phyloP scores from a whole-genome alignment of 768 basidiomycete genomes.

The Cystoderma amianthinum region DNA sequence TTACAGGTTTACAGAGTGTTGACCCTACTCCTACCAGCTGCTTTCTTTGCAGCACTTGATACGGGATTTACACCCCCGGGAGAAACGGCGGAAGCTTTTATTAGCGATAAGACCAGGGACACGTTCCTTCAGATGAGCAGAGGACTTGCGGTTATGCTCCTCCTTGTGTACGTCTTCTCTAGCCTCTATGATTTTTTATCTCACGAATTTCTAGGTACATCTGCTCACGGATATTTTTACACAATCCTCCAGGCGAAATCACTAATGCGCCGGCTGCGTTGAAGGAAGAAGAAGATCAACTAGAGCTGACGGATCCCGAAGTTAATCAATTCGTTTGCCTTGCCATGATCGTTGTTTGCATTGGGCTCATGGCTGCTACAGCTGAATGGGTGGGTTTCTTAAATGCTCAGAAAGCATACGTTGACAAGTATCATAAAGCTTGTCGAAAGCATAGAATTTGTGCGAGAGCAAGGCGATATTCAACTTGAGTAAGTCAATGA shows the following conservation, averaged over 20 bases:
- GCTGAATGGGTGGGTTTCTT: conserved; percentile 55
- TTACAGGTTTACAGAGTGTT: conserved; percentile 40
- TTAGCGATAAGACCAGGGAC: conserved; percentile 36
- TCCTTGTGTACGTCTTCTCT: conserved; percentile 40
- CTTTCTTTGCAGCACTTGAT: conserved; percentile 58
- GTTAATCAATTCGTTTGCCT: conserved; percentile 62
- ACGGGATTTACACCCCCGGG: conserved; percentile 16
- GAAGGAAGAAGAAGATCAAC: conserved; percentile 26
- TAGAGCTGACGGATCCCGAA: conserved; percentile 38
- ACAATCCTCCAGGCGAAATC: conserved; percentile 60
- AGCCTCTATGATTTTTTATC: not conserved
- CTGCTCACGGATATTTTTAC: conserved; percentile 59
- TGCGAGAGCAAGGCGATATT: conserved; percentile 36
- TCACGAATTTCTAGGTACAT: conserved; percentile 40
- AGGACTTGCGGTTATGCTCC: conserved; percentile 56
- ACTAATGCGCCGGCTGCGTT: conserved; percentile 39
- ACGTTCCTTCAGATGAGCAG: conserved; percentile 57
- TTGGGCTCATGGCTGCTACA: conserved; percentile 60
- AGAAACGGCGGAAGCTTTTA: conserved; percentile 14
- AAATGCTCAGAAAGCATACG: not conserved
- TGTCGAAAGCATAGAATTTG: conserved; percentile 55
- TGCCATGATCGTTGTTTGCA: conserved; percentile 38
- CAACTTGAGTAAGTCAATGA: conserved; percentile 40
- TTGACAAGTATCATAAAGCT: conserved; percentile 28
- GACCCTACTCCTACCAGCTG: conserved; percentile 56